Evolutionary conservation across 495 filamentous ascomycete genomes (phyloP), one percentile per base, ranked within the genome.

Genomic region (Talaromyces liani): DNA sequence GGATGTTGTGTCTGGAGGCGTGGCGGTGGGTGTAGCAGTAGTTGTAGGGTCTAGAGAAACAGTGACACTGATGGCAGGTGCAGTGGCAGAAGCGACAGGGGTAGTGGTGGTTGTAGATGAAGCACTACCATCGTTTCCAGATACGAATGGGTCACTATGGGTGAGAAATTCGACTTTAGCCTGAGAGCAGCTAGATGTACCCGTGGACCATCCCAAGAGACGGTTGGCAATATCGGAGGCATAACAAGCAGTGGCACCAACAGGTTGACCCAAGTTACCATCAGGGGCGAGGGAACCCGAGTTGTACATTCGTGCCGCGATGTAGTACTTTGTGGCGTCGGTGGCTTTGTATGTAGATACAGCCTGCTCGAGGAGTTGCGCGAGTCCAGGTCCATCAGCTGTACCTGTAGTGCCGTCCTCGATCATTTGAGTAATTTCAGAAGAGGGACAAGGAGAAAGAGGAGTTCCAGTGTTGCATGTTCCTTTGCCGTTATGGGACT

Each of bases 211-310:
- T 51, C 84, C 84, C 3, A 75, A 68, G 24, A 85, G 73, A 62
- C 83, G 79, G 71, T 86, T 85, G 62, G 82, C 82, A 68, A 87
- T 68, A 64, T 87, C 84, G 6, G 78, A 79, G 31, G 76, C 70
- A 65, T 87, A 87, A 71, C 82, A 85, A 67, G 77, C 73, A 33
- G 84, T 86, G 22, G 82, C 80, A 45, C 70, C 65, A 12, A 82
- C 84, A 24, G 22, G 22, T 10, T 69, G 65, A 61, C 76, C 77
- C n/a, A 86, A 70, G 68, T 85, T 81, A 7, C 76, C 77, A 33
- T 65, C 69, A 16, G 68, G 6, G 33, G 65, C 77, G 39, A 86
- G 58, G 14, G 75, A 77, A 63, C 84, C 84, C 31, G 83, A 84
- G 76, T 87, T 87, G 72, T 86, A 87, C 58, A 78, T 74, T 51